Percentiles rank a stretch among this genome's conserved stretches.
Evolutionary conservation across 805 yeast species (phyloP).

Genomic region (Saccharomycopsis vini): DNA sequence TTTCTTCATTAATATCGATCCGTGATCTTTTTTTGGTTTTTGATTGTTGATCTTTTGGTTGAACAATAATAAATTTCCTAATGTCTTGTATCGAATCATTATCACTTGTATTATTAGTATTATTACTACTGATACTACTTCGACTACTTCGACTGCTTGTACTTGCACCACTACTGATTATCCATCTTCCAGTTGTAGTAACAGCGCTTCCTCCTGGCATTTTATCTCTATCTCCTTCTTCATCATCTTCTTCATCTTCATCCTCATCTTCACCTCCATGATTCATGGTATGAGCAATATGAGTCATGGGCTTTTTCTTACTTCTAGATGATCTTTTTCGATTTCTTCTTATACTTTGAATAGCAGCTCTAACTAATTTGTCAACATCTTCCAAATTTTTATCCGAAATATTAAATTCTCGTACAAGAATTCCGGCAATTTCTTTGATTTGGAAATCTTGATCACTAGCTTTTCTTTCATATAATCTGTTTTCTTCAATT

Average conservation of each 20-base stretch:
- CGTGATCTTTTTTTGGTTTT: too few species aligned
- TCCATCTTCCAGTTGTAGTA: too few species aligned
- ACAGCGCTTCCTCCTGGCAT: too few species aligned
- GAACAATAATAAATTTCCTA: too few species aligned
- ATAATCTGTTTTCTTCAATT: constrained; percentile 52
- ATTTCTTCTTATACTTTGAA: constrained; percentile 86
- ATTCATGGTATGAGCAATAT: too few species aligned
- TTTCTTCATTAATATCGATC: too few species aligned
- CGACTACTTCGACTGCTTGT: neutral
- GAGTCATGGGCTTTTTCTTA: neutral
- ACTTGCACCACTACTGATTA: neutral
- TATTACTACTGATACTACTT: neutral
- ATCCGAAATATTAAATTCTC: constrained; percentile 65
- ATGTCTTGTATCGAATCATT: too few species aligned
- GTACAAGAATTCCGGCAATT: constrained; percentile 69
- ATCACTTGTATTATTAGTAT: too few species aligned
- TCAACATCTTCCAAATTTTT: constrained; percentile 67
- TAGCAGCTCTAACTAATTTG: constrained; percentile 83
- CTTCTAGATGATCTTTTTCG: constrained; percentile 46
- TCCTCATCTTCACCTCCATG: too few species aligned
- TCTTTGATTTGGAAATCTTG: constrained; percentile 75
- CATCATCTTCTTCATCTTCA: too few species aligned
- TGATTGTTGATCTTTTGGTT: too few species aligned
- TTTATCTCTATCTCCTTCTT: too few species aligned
- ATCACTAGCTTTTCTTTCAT: constrained; percentile 77